Evolutionary conservation across 352 stramenopile species (phyloP).

Genomic region (Pythium apleroticum): DNA sequence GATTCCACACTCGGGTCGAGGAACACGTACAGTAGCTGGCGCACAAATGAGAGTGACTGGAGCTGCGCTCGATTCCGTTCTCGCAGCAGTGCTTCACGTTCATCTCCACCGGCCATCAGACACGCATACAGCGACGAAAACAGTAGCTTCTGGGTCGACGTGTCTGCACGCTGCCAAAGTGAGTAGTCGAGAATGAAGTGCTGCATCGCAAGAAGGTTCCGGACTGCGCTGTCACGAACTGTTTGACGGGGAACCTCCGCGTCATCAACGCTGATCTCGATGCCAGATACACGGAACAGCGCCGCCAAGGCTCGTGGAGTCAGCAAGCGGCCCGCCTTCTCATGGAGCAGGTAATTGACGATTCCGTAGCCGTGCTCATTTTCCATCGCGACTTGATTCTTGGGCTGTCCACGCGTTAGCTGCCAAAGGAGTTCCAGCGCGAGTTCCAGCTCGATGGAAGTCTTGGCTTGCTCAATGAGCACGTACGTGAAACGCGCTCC

Average conservation of each 20-base stretch:
- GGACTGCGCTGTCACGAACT: conserved; percentile 41
- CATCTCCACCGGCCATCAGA: conserved; percentile 47
- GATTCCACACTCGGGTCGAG: conserved; percentile 48
- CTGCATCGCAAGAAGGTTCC: conserved; percentile 65
- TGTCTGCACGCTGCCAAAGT: conserved; percentile 53
- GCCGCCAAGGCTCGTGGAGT: conserved; percentile 32
- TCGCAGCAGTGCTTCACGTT: conserved; percentile 26
- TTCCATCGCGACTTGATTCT: conserved; percentile 62
- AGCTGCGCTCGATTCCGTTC: conserved; percentile 62
- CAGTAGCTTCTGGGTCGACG: conserved; percentile 42
- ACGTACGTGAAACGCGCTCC: conserved; percentile 54
- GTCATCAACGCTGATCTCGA: conserved; percentile 37
- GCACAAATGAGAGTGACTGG: conserved; percentile 61
- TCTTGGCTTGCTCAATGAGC: conserved; percentile 48
- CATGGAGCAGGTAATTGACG: conserved; percentile 63
- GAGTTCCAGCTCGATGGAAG: conserved; percentile 40
- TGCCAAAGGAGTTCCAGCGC: conserved; percentile 42
- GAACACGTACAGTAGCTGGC: conserved; percentile 71
- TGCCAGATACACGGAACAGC: conserved; percentile 57
- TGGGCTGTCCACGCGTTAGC: conserved; percentile 34
- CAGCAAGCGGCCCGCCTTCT: conserved; percentile 47
- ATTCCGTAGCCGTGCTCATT: conserved; percentile 73
- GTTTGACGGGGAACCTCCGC: neutral
- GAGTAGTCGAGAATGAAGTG: conserved; percentile 75
- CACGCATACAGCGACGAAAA: conserved; percentile 70